Evolutionary conservation across 257 asterid species (phyloP), one percentile per base, ranked within the genome.

Genomic region (Henckelia pumila): DNA sequence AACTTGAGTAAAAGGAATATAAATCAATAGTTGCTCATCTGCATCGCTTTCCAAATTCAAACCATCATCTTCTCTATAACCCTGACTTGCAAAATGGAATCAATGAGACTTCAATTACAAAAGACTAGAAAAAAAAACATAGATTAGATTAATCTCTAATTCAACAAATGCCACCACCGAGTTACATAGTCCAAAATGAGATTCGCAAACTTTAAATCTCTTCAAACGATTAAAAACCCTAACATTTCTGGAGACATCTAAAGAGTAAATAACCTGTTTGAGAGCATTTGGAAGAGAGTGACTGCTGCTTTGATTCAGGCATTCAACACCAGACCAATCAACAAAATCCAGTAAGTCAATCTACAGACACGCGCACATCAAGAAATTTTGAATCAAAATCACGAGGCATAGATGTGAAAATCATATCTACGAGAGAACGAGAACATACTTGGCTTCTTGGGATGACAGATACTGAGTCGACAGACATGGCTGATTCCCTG

Each of bases 1-100:
- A 68, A 94, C 97, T 88, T 87, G 95, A 61, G 61, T 84, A 67
- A 94, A 94, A 58, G 99, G 99, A 71, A 94, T 76, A 75, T 87
- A 88, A 20, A 94, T 87, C 78, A 94, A 75, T 50, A 94, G 84
- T 72, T 94, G 99, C 78, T 91, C 99, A 55, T 94, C 99, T 13
- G 97, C 99, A 74, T 94, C 97, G 74, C 99, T 94, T 78, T 85
- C 96, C 78, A 94, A 81, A 72, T 80, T 71, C 89, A 94, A 75
- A 62, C 91, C 91, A 40, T 90, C 97, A 19, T 91, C 99, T 64
- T 93, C 99, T 83, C 99, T 83, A 80, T 91, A 94, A n/a, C 91
- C 99, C 99, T 91, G 82, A 61, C 66, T 69, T 40, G 71, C 47
- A 44, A 28, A 52, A 73, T 70, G 13, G 17, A 57, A 65, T 35